phyloP scores from a whole-genome alignment of 495 filamentous ascomycete species.

The Neurospora sp. region DNA sequence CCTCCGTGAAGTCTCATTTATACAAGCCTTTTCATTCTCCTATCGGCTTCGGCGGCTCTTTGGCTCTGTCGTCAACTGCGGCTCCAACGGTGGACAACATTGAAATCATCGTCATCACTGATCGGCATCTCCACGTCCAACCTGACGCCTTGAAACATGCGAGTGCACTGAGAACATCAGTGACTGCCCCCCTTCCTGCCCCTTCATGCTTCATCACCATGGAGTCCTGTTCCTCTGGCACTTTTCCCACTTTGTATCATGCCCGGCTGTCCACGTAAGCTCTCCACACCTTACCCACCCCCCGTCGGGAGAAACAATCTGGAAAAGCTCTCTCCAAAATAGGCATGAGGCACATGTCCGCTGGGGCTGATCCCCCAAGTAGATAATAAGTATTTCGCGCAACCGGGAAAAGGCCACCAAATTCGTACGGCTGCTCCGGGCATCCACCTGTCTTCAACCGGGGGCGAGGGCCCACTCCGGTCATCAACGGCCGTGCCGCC shows the following conservation, averaged over 20 bases:
- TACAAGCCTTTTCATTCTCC: neutral
- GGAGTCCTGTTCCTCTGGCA: neutral
- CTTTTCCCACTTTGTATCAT: neutral
- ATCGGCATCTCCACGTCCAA: neutral
- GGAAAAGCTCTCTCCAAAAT: neutral
- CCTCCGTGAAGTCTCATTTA: neutral
- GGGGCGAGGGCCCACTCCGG: neutral
- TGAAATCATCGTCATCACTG: neutral
- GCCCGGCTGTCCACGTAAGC: neutral
- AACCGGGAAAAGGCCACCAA: neutral
- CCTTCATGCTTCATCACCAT: neutral
- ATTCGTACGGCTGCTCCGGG: neutral
- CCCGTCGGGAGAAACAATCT: neutral
- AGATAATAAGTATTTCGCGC: neutral
- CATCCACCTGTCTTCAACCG: neutral
- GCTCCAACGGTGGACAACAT: neutral
- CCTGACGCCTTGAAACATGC: neutral
- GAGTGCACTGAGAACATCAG: neutral
- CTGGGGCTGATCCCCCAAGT: neutral
- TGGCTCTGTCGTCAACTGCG: neutral
- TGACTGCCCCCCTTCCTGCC: neutral
- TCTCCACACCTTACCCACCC: neutral
- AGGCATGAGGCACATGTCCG: neutral
- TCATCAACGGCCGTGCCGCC: neutral
- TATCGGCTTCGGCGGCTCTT: neutral